Conservation (phyloP, 208 protist species). For the Trypanosoma conorhini region DNA sequence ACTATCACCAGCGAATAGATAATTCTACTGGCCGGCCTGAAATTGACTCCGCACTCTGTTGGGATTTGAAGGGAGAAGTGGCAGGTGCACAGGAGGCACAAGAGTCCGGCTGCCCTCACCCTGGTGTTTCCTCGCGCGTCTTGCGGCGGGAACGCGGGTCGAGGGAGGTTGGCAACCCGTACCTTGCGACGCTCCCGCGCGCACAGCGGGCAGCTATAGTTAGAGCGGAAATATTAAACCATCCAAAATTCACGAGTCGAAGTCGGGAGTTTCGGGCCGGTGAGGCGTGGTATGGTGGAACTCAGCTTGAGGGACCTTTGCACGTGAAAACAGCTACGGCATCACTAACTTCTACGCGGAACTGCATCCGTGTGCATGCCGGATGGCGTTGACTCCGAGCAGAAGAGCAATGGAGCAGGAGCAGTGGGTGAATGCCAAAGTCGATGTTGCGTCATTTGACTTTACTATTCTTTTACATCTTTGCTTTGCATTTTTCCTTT, state of each 20-base stretch:
- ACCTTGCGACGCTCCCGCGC: conserved; percentile 31
- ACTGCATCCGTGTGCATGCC: conserved; percentile 26
- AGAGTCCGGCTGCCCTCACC: background rate
- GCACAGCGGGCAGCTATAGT: conserved; percentile 42
- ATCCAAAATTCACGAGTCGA: conserved; percentile 54
- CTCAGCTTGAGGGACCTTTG: conserved; percentile 48
- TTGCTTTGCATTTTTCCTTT: conserved; percentile 3
- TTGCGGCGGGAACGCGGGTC: background rate
- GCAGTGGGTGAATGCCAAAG: background rate
- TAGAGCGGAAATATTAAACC: conserved; percentile 41
- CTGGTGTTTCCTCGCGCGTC: background rate
- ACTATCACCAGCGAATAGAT: conserved; percentile 53
- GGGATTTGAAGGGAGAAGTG: conserved; percentile 38
- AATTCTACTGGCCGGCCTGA: conserved; percentile 59
- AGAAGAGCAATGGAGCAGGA: background rate
- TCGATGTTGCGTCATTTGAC: background rate
- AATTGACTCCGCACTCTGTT: conserved; percentile 68
- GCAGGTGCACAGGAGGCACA: background rate
- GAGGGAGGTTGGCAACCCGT: conserved; percentile 7
- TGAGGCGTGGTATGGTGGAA: conserved; percentile 47
- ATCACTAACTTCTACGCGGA: conserved; percentile 20
- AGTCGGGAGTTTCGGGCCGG: conserved; percentile 33
- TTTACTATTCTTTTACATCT: background rate
- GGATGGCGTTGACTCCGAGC: background rate
- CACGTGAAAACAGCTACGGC: background rate